Conservation (phyloP, 2,329 filamentous ascomycete species). For the Apiospora arundinis region DNA sequence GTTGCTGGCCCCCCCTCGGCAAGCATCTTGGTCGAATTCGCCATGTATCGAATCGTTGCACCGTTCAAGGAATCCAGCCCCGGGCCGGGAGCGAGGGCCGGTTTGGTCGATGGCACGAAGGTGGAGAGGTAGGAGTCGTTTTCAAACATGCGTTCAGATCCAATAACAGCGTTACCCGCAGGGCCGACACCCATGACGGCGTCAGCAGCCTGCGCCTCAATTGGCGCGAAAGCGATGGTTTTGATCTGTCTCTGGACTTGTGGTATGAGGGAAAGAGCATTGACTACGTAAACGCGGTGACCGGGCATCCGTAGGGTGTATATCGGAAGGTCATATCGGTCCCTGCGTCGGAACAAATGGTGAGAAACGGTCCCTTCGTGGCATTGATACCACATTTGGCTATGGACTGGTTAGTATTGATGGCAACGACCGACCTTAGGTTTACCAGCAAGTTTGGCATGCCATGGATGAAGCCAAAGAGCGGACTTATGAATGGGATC, state of each 20-base stretch:
- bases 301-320: conserved; percentile 29
- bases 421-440: neutral
- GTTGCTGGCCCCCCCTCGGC: neutral
- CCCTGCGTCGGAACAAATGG: neutral
- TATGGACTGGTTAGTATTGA: no score
- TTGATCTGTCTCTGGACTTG: conserved; percentile 27
- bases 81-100: conserved; percentile 27
- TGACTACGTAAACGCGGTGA: conserved; percentile 28
- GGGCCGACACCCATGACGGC: conserved; percentile 27
- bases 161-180: conserved; percentile 23
- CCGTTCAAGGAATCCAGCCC: conserved; percentile 29
- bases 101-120: conserved; percentile 28
- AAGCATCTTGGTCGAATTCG: neutral
- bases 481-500: neutral
- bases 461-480: neutral
- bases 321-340: conserved; percentile 26
- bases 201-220: conserved; percentile 24
- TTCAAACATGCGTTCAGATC: conserved; percentile 8
- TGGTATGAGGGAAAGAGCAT: conserved; percentile 24
- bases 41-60: neutral
- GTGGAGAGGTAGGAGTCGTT: conserved; percentile 28
- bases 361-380: no score
- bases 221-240: conserved; percentile 25
- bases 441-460: neutral
- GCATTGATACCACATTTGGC: no score